Conservation (phyloP, 1,284 basidiomycete genomes). For the Heterobasidion occidentale region DNA sequence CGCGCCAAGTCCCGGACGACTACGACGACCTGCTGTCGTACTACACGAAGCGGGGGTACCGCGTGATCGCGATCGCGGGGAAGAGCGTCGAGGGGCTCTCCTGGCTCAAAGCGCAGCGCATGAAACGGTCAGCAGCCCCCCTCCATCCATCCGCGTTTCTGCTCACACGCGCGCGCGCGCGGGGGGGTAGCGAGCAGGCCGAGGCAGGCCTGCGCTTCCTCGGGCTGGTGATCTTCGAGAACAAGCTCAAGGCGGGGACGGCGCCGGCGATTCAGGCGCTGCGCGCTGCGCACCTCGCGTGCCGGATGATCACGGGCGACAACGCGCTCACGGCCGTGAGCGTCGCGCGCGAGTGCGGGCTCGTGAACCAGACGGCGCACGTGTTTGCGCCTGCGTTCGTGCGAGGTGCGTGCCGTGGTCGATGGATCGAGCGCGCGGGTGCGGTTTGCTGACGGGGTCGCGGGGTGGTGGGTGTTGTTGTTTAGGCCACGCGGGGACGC, state of each 20-base stretch:
- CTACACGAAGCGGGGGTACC: constrained; percentile 95
- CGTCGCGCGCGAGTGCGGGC: constrained; percentile 90
- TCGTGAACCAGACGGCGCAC: constrained; percentile 85
- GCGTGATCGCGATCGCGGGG: constrained; percentile 97
- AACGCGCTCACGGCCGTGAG: constrained; percentile 96
- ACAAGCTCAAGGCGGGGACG: constrained; percentile 94
- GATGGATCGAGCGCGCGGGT: not conserved
- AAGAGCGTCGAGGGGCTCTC: constrained; percentile 91
- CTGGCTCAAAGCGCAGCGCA: constrained; percentile 96
- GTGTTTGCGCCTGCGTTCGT: constrained; percentile 88
- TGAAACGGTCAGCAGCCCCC: constrained; percentile 65
- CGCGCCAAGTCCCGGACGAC: constrained; percentile 77
- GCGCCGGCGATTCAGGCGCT: constrained; percentile 88
- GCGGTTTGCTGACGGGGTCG: not conserved
- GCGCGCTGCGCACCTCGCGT: constrained; percentile 85
- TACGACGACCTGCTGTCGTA: constrained; percentile 96
- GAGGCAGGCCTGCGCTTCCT: constrained; percentile 90
- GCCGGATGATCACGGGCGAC: constrained; percentile 98
- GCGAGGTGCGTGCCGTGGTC: constrained; percentile 41
- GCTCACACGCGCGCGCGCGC: not conserved
- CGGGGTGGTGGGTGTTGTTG: not conserved
- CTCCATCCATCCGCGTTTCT: not conserved
- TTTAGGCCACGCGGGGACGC: constrained; percentile 52
- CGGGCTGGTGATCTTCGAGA: constrained; percentile 97
- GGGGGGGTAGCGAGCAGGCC: too few species aligned